Percentiles rank a stretch among this genome's conserved stretches.
These are phyloP conservation scores for Chlorella variabilis DNA, from an alignment of 163 green algal genomes.

Conservation along the genomic window DNA sequence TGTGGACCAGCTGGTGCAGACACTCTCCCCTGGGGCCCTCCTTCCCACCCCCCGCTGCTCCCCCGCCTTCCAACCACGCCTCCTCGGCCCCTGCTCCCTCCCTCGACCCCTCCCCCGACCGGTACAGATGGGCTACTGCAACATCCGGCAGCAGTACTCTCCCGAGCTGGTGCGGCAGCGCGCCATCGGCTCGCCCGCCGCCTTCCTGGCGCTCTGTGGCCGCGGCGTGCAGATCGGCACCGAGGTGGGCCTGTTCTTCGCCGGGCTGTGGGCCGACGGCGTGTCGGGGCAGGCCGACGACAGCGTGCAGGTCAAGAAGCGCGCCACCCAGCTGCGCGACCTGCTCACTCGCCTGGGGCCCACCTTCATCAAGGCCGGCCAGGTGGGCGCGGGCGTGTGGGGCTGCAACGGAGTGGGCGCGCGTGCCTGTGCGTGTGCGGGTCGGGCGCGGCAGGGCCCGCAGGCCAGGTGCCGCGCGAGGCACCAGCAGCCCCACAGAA, in stretches of 20 bases:
- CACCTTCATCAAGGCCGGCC: constrained; percentile 98
- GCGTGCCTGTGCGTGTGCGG: too few species aligned
- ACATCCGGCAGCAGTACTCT: constrained; percentile 58
- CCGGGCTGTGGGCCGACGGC: constrained; percentile 59
- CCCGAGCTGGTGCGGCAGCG: constrained; percentile 52
- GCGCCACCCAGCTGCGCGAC: constrained; percentile 83
- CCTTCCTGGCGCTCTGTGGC: constrained; percentile 28
- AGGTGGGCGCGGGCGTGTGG: constrained; percentile 45
- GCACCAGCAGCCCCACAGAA: too few species aligned
- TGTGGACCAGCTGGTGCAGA: not conserved
- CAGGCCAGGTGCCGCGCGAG: too few species aligned
- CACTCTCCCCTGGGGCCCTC: too few species aligned
- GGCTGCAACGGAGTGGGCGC: too few species aligned
- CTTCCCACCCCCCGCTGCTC: not conserved
- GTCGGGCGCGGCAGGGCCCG: too few species aligned
- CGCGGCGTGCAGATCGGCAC: constrained; percentile 28
- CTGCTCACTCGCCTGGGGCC: constrained; percentile 90
- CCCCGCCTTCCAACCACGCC: not conserved
- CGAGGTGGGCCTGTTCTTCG: constrained; percentile 64
- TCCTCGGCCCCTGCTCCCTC: not conserved
- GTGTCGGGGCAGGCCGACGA: constrained; percentile 35
- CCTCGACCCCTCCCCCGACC: not conserved
- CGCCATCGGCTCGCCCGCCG: constrained; percentile 34
- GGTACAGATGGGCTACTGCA: constrained; percentile 54
- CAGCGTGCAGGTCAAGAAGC: constrained; percentile 56